These are phyloP conservation scores for Sporisorium sorghi DNA, from an alignment of 1,284 basidiomycete species.

Conservation along the genomic window DNA sequence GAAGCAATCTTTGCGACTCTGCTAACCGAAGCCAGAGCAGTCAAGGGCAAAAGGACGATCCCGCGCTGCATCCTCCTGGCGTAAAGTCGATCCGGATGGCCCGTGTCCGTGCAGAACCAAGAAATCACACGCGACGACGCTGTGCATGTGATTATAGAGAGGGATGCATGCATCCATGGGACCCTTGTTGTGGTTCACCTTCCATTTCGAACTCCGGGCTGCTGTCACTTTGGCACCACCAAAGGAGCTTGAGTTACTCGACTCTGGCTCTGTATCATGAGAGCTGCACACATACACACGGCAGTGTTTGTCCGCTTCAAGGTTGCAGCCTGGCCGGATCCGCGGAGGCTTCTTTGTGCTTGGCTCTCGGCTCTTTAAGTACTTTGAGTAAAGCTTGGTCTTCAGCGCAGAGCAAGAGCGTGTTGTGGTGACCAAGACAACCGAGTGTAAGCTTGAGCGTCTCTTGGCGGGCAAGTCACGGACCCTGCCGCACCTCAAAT, in stretches of 20 bases:
- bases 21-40: not conserved
- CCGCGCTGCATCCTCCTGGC: too few species aligned
- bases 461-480: not conserved
- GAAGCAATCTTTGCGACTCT: not conserved
- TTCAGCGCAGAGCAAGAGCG: not conserved
- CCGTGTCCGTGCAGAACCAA: not conserved
- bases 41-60: not conserved
- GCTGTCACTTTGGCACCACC: slow-evolving; percentile 28
- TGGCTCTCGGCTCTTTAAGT: not conserved
- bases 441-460: not conserved
- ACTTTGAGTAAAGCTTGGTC: too few species aligned
- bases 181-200: slow-evolving; percentile 8
- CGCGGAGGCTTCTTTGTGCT: not conserved
- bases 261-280: not conserved
- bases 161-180: slow-evolving; percentile 1
- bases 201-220: slow-evolving; percentile 14
- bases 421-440: not conserved
- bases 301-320: not conserved
- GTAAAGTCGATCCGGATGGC: too few species aligned
- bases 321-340: not conserved
- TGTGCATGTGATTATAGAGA: slow-evolving; percentile 17
- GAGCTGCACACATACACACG: not conserved
- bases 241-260: not conserved
- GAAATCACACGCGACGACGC: slow-evolving; percentile 5
- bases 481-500: too few species aligned